Conservation (phyloP, 768 basidiomycete genomes). For the Russula olivacea region DNA sequence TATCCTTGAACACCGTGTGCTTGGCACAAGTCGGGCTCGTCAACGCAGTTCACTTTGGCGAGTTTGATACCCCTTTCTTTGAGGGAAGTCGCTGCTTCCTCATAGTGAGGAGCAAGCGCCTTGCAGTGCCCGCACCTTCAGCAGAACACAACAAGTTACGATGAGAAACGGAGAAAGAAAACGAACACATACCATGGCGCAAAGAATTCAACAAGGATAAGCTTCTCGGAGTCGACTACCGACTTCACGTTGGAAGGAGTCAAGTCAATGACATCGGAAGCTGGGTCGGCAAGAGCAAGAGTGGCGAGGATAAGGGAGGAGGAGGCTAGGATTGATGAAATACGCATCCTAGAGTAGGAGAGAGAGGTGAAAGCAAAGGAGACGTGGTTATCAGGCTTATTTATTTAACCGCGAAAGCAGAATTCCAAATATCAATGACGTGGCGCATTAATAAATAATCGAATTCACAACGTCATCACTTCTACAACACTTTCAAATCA, state of each 20-base stretch:
- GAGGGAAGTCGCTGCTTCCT: conserved; percentile 87
- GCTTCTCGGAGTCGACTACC: conserved; percentile 54
- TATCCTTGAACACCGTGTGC: conserved; percentile 86
- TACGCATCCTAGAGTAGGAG: conserved; percentile 51
- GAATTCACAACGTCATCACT: not conserved
- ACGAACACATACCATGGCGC: conserved; percentile 60
- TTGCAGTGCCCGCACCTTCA: conserved; percentile 93
- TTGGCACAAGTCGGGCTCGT: conserved; percentile 87
- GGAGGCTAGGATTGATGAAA: conserved; percentile 44
- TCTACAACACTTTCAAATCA: conserved; percentile 42
- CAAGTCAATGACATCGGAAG: conserved; percentile 80
- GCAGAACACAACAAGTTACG: not conserved
- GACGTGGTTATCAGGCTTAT: not conserved
- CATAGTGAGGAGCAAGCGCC: conserved; percentile 88
- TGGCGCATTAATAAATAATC: not conserved
- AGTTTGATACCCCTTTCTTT: conserved; percentile 87
- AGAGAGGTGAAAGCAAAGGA: not conserved
- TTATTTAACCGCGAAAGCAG: not conserved
- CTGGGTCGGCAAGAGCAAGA: conserved; percentile 45
- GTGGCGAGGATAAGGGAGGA: conserved; percentile 51
- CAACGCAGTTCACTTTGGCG: conserved; percentile 97
- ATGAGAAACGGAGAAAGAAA: not conserved
- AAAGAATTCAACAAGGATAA: conserved; percentile 94
- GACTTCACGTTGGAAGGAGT: conserved; percentile 64
- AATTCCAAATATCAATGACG: not conserved